Conservation (phyloP, 1,284 basidiomycete genomes). For the Rhodotorula mucilaginosa region DNA sequence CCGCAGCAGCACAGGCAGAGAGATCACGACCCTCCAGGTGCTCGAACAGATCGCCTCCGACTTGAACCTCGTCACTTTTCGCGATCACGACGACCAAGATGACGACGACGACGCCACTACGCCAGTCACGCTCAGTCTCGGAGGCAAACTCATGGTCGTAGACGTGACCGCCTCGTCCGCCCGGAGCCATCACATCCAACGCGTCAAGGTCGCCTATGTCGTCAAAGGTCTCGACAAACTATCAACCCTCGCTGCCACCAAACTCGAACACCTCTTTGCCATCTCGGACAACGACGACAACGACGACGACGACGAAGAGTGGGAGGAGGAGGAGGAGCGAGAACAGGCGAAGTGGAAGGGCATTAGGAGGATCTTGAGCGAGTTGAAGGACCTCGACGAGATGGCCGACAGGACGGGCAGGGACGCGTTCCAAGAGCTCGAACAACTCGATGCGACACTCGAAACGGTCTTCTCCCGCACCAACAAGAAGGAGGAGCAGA, state of each 20-base stretch:
- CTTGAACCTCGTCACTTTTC: constrained; percentile 18
- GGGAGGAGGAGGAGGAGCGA: not conserved
- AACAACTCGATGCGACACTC: not conserved
- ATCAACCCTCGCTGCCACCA: not conserved
- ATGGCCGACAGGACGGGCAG: constrained; percentile 20
- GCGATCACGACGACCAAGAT: constrained; percentile 16
- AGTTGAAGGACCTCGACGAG: constrained; percentile 27
- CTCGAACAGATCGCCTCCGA: constrained; percentile 20
- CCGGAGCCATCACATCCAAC: constrained; percentile 2
- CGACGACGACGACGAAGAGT: not conserved
- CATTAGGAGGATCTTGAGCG: constrained; percentile 5
- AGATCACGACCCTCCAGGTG: not conserved
- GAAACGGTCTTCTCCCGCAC: not conserved
- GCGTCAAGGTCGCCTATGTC: constrained; percentile 34
- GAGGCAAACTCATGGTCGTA: constrained; percentile 38
- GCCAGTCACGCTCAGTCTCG: constrained; percentile 25
- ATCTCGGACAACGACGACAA: not conserved
- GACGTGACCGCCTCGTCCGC: constrained; percentile 14
- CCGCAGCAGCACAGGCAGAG: no score
- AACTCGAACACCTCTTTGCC: not conserved
- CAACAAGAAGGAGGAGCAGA: no score
- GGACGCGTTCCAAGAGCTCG: constrained; percentile 7
- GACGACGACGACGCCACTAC: not conserved
- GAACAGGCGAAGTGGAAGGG: constrained; percentile 4
- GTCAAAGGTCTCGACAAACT: constrained; percentile 7